These are phyloP conservation scores for Furculomyces boomerangus DNA, from an alignment of 371 early-diverging fungal species.

Conservation along the genomic window DNA sequence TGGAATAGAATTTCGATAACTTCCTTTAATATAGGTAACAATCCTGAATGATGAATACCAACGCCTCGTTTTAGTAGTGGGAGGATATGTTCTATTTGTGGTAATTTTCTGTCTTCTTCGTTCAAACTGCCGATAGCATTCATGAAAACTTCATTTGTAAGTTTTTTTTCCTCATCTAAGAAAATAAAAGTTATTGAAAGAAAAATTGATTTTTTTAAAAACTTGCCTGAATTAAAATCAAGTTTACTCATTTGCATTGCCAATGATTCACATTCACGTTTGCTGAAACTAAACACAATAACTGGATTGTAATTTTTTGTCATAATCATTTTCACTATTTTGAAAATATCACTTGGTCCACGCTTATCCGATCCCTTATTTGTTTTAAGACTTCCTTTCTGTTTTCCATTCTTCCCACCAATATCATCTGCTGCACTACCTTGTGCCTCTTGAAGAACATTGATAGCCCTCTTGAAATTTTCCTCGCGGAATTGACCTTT, in stretches of 20 bases:
- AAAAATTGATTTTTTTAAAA: too few species aligned
- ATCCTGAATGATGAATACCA: constrained; percentile 99
- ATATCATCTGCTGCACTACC: constrained; percentile 32
- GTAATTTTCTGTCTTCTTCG: constrained; percentile 88
- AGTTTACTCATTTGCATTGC: constrained; percentile 83
- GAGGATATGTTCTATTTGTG: constrained; percentile 88
- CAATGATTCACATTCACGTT: constrained; percentile 90
- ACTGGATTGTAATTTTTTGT: constrained; percentile 89
- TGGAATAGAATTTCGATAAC: constrained; percentile 99
- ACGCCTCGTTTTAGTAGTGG: constrained; percentile 94
- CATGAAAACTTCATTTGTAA: constrained; percentile 74
- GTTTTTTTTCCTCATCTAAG: constrained; percentile 76
- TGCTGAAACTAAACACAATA: constrained; percentile 98
- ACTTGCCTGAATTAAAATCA: constrained; percentile 87
- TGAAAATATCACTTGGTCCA: constrained; percentile 65
- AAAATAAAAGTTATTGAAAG: too few species aligned
- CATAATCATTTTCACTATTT: constrained; percentile 91
- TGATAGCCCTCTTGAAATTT: constrained; percentile 81
- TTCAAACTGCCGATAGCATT: constrained; percentile 82
- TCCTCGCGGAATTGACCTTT: constrained; percentile 86
- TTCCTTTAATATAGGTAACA: constrained; percentile 98
- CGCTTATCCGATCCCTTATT: constrained; percentile 35
- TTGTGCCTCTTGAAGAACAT: constrained; percentile 40
- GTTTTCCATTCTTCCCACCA: constrained; percentile 12
- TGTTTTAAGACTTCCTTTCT: constrained; percentile 20